Percentiles rank a stretch among this genome's conserved stretches.
Conservation (phyloP, 2,329 filamentous ascomycete genomes). For the Fusarium sp. region DNA sequence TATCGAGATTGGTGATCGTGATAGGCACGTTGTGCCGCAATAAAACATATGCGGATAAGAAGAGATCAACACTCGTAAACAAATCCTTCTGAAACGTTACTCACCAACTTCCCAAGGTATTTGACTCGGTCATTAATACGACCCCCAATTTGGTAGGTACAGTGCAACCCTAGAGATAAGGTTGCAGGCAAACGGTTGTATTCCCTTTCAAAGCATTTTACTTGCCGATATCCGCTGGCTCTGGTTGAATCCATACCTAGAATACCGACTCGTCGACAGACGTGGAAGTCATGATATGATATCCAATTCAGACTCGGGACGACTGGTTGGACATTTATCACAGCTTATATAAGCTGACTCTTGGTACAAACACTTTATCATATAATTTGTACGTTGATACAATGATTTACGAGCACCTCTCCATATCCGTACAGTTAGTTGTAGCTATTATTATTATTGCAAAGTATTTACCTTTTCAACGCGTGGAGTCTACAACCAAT, state of each 20-base stretch:
- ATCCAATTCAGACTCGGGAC: background rate
- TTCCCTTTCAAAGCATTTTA: background rate
- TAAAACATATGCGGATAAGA: background rate
- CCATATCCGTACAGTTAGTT: background rate
- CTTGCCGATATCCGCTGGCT: slow-evolving; percentile 15
- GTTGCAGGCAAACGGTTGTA: slow-evolving; percentile 1
- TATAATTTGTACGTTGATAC: background rate
- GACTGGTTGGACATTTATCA: background rate
- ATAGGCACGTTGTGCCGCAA: background rate
- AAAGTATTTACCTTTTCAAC: background rate
- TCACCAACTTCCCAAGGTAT: background rate
- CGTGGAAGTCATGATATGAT: background rate
- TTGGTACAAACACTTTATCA: background rate
- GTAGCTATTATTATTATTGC: background rate
- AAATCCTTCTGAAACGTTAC: slow-evolving; percentile 17
- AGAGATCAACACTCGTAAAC: slow-evolving; percentile 3
- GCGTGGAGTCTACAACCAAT: background rate
- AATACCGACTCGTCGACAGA: background rate
- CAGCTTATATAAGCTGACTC: background rate
- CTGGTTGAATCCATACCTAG: background rate
- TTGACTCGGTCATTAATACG: background rate
- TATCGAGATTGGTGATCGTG: background rate
- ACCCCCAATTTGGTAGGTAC: slow-evolving; percentile 7
- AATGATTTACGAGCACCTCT: background rate
- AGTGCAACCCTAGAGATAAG: slow-evolving; percentile 6